Conservation (phyloP, 805 yeast species). For the Barnettozyma sp. region DNA sequence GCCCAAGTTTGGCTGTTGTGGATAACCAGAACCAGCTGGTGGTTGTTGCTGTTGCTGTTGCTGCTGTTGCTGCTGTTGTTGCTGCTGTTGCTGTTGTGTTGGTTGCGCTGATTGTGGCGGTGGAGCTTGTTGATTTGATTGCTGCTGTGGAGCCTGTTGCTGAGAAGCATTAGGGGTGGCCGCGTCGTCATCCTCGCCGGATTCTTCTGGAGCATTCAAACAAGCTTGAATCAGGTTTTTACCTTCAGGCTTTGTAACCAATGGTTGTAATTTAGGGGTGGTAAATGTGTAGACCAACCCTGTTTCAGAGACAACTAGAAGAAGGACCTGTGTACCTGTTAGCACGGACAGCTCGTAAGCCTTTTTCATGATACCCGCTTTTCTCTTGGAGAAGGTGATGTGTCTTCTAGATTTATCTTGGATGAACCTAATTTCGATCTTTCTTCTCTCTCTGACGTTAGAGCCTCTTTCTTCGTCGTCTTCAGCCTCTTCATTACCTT, state of each 20-base stretch:
- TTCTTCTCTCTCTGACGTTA: constrained; percentile 58
- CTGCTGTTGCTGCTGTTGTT: constrained; percentile 17
- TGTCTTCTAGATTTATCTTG: constrained; percentile 98
- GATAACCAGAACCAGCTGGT: constrained; percentile 30
- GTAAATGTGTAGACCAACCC: constrained; percentile 97
- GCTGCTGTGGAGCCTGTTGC: constrained; percentile 23
- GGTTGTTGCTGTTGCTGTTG: constrained; percentile 17
- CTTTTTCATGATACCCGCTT: constrained; percentile 98
- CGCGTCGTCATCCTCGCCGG: constrained; percentile 40
- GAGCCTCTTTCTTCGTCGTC: constrained; percentile 44
- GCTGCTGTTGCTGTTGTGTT: constrained; percentile 18
- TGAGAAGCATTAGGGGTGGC: constrained; percentile 31
- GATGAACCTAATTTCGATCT: constrained; percentile 93
- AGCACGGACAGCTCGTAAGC: constrained; percentile 96
- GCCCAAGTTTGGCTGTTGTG: constrained; percentile 35
- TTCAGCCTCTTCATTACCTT: constrained; percentile 28
- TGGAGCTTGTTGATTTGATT: constrained; percentile 13
- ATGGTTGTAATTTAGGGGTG: constrained; percentile 97
- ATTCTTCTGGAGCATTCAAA: constrained; percentile 86
- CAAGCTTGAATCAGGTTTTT: constrained; percentile 95
- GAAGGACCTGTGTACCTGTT: constrained; percentile 94
- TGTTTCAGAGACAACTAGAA: constrained; percentile 95
- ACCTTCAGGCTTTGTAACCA: constrained; percentile 96
- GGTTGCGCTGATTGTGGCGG: constrained; percentile 21
- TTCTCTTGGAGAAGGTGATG: constrained; percentile 95